Evolutionary conservation across 495 filamentous ascomycete genomes (phyloP).

Genomic region (Lophiotrema nucula): DNA sequence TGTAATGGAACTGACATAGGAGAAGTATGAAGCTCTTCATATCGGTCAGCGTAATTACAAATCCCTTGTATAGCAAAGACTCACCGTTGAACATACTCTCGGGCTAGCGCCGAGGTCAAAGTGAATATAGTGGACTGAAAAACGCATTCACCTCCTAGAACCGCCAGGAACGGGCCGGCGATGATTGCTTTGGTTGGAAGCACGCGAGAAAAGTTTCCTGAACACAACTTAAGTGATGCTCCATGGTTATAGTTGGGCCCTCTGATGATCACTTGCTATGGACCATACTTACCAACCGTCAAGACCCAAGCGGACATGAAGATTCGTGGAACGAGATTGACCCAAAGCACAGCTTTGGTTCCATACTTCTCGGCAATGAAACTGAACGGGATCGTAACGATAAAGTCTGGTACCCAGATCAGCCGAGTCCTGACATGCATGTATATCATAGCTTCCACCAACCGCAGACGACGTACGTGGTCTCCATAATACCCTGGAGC

Average conservation of each 20-base stretch:
- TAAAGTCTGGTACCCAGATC: constrained; percentile 17
- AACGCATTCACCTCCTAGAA: constrained; percentile 32
- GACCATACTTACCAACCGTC: constrained; percentile 30
- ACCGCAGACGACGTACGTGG: constrained; percentile 30
- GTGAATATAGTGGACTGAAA: constrained; percentile 31
- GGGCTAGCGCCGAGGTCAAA: constrained; percentile 14
- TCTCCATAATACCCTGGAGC: constrained; percentile 43
- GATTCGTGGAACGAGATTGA: constrained; percentile 19
- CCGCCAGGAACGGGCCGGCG: constrained; percentile 23
- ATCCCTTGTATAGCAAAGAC: background rate
- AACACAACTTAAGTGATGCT: background rate
- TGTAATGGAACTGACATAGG: constrained; percentile 27
- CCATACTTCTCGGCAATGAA: constrained; percentile 29
- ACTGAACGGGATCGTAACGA: constrained; percentile 34
- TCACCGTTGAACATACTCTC: constrained; percentile 30
- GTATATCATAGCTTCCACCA: background rate
- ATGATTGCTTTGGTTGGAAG: constrained; percentile 31
- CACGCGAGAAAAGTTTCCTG: constrained; percentile 23
- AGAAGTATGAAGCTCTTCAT: constrained; percentile 27
- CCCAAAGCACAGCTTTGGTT: constrained; percentile 22
- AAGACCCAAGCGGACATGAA: constrained; percentile 31
- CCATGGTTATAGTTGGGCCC: too few relatives aligned
- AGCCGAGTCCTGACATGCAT: constrained; percentile 2
- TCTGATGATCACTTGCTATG: too few relatives aligned
- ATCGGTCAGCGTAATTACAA: background rate